Percentiles rank a stretch among this genome's conserved stretches.
Evolutionary conservation across 306 rosid species (phyloP).

Genomic region (Psophocarpus tetragonolobus): DNA sequence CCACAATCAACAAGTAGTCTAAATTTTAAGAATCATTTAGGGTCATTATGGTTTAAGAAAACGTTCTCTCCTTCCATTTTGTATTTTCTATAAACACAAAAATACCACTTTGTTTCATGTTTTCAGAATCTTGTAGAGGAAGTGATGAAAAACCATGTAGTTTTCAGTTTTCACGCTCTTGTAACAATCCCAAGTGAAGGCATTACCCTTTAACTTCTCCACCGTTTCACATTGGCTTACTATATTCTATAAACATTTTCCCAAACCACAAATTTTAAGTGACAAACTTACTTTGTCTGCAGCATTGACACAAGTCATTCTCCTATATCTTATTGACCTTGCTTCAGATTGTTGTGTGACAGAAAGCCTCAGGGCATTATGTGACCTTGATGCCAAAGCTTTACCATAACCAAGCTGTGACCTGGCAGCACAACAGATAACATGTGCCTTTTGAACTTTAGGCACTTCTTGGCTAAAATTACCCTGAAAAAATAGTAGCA

Average conservation of each 20-base stretch:
- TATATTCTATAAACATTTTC: not conserved
- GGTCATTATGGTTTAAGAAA: not conserved
- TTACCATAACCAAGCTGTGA: slow-evolving; percentile 30
- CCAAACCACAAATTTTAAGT: not conserved
- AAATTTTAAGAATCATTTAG: not conserved
- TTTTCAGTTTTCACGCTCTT: not conserved
- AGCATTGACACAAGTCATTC: slow-evolving; percentile 51
- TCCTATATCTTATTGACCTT: slow-evolving; percentile 39
- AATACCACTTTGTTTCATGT: not conserved
- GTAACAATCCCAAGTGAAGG: not conserved
- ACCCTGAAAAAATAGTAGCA: slow-evolving; percentile 39
- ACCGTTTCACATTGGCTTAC: not conserved
- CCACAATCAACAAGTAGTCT: not conserved
- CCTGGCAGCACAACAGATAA: slow-evolving; percentile 3
- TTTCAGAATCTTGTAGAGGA: not conserved
- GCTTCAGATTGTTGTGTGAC: slow-evolving; percentile 28
- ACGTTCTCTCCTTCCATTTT: not conserved
- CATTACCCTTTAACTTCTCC: slow-evolving; percentile 11
- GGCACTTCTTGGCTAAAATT: slow-evolving; percentile 28
- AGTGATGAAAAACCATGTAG: not conserved
- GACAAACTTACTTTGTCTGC: slow-evolving; percentile 47
- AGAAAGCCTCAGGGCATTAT: slow-evolving; percentile 40
- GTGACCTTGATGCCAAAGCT: slow-evolving; percentile 41
- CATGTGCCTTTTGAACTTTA: slow-evolving; percentile 33
- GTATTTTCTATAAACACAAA: not conserved